Percentiles rank a stretch among this genome's conserved stretches.
phyloP scores from a whole-genome alignment of 1,284 basidiomycete species.

The Fomitopsis schrenkii region DNA sequence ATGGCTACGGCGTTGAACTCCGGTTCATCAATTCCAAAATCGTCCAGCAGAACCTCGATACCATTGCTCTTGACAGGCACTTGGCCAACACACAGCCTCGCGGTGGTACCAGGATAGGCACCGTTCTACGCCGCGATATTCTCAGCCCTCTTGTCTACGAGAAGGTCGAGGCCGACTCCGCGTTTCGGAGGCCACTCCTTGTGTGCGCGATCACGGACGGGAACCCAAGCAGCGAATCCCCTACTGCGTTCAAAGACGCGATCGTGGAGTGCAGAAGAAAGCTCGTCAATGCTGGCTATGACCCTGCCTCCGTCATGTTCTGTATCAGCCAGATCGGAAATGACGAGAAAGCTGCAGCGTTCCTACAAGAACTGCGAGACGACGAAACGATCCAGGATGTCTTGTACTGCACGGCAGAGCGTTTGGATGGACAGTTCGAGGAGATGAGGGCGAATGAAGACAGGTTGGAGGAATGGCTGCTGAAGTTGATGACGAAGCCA shows the following conservation, averaged over 20 bases:
- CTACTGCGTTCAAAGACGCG: not conserved
- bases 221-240: not conserved
- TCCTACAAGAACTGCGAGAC: not conserved
- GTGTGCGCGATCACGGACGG: conserved; percentile 5
- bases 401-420: conserved; percentile 4
- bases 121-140: not conserved
- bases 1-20: conserved; percentile 2
- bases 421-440: conserved; percentile 2
- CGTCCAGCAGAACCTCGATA: not conserved
- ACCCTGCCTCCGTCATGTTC: conserved; percentile 6
- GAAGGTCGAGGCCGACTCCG: not conserved
- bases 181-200: conserved; percentile 2
- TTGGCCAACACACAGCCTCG: not conserved
- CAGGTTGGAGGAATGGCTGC: conserved; percentile 8
- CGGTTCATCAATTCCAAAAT: conserved; percentile 6
- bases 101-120: conserved; percentile 2
- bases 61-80: not conserved
- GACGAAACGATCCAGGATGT: conserved; percentile 3
- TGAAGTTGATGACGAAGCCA: conserved; percentile 5
- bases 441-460: conserved; percentile 2
- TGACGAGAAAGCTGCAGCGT: conserved; percentile 1
- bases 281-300: not conserved
- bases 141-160: conserved; percentile 6
- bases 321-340: conserved; percentile 8
- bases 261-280: conserved; percentile 6